These are phyloP conservation scores for Seminavis robusta DNA, from an alignment of 108 stramenopile species.

Conservation along the genomic window DNA sequence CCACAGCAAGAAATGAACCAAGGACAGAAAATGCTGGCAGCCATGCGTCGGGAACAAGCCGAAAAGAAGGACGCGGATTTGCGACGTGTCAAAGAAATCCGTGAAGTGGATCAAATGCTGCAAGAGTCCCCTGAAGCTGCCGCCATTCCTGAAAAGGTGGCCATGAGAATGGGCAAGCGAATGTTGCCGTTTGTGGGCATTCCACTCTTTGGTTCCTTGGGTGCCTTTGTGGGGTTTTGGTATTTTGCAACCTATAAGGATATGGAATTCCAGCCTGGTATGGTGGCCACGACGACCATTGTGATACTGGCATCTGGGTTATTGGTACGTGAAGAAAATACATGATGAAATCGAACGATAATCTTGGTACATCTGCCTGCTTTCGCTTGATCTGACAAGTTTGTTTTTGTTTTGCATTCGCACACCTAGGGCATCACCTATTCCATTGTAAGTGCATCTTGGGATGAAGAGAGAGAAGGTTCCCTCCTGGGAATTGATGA, in stretches of 20 bases:
- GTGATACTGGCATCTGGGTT: constrained; percentile 54
- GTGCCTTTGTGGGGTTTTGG: constrained; percentile 78
- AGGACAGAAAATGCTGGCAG: constrained; percentile 44
- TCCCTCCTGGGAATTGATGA: constrained; percentile 64
- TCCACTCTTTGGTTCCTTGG: constrained; percentile 68
- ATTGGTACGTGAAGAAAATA: constrained; percentile 43
- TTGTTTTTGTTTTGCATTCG: background rate
- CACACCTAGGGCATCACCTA: constrained; percentile 70
- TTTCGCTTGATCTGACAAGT: background rate
- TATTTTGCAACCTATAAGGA: constrained; percentile 70
- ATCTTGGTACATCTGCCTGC: background rate
- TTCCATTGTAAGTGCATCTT: constrained; percentile 72
- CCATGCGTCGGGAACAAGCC: constrained; percentile 63
- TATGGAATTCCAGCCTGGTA: constrained; percentile 72
- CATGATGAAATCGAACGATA: no score
- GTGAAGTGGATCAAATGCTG: constrained; percentile 41
- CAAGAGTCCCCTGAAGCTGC: constrained; percentile 52
- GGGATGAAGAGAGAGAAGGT: constrained; percentile 81
- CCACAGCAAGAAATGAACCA: constrained; percentile 13
- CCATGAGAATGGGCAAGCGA: constrained; percentile 71
- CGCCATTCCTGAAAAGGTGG: constrained; percentile 82
- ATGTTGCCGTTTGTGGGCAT: constrained; percentile 88
- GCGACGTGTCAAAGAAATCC: constrained; percentile 44
- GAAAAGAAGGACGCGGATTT: constrained; percentile 71
- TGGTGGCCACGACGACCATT: constrained; percentile 75